A percentile compares a stretch with the other conserved stretches of the same genome.
phyloP scores from a whole-genome alignment of 106 monocot genomes.

The Dioscorea alata region DNA sequence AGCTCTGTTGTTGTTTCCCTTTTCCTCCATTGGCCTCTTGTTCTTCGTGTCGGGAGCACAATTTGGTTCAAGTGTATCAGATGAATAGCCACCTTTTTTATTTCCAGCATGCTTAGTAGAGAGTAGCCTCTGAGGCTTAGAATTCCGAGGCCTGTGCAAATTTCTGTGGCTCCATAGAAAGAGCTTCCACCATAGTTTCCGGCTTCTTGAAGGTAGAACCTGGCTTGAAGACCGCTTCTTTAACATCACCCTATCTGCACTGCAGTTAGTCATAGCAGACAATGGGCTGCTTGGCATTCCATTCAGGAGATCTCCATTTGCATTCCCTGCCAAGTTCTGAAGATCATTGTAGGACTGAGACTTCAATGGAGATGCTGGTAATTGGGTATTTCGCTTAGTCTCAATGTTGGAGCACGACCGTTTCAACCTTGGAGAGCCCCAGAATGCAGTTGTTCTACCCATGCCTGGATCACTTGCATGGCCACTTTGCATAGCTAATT shows the following conservation, averaged over 20 bases:
- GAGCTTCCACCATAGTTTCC: slow-evolving; percentile 94
- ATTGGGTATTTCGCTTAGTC: slow-evolving; percentile 29
- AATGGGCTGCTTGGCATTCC: slow-evolving; percentile 31
- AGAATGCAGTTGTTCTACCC: slow-evolving; percentile 11
- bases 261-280: slow-evolving; percentile 53
- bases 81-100: slow-evolving; percentile 56
- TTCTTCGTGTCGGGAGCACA: slow-evolving; percentile 7
- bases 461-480: slow-evolving; percentile 68
- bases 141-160: slow-evolving; percentile 37
- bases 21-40: slow-evolving; percentile 21
- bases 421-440: slow-evolving; percentile 43
- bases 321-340: slow-evolving; percentile 19
- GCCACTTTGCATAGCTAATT: slow-evolving; percentile 26
- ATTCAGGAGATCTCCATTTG: neutral
- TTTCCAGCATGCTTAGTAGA: slow-evolving; percentile 3
- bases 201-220: slow-evolving; percentile 84
- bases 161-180: slow-evolving; percentile 95
- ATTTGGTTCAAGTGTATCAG: slow-evolving; percentile 65
- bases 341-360: slow-evolving; percentile 48
- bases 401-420: slow-evolving; percentile 96
- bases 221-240: slow-evolving; percentile 86
- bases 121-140: slow-evolving; percentile 1
- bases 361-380: slow-evolving; percentile 21
- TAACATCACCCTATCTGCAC: slow-evolving; percentile 74
- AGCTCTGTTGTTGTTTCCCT: neutral